A percentile compares a stretch with the other conserved stretches of the same genome.
phyloP scores from a whole-genome alignment of 192 early-diverging fungal species.

The Thamnidium elegans region DNA sequence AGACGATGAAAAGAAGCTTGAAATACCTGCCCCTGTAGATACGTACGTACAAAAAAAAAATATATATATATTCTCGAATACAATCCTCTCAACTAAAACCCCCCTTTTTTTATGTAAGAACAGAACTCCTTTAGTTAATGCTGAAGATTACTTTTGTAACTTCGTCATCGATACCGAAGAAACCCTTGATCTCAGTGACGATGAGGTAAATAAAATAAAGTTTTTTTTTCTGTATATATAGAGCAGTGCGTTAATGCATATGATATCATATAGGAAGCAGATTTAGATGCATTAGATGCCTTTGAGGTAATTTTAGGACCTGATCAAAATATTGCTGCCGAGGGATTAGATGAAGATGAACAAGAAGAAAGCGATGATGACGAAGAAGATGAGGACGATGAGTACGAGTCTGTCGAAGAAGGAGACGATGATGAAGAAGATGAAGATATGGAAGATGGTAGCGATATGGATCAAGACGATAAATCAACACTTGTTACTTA shows the following conservation, averaged over 20 bases:
- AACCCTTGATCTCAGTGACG: conserved; percentile 29
- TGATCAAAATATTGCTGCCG: conserved; percentile 24
- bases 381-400: conserved; percentile 27
- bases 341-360: conserved; percentile 20
- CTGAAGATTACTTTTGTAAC: conserved; percentile 22
- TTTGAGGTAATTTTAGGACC: conserved; percentile 26
- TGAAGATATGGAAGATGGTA: conserved; percentile 29
- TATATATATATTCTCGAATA: no score
- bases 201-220: conserved; percentile 29
- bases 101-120: no score
- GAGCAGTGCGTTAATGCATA: neutral
- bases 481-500: conserved; percentile 55
- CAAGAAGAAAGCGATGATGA: conserved; percentile 11
- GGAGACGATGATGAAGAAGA: conserved; percentile 32
- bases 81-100: no score
- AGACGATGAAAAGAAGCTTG: no score
- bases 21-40: no score
- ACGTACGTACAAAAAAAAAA: no score
- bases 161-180: conserved; percentile 24
- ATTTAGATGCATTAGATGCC: conserved; percentile 21
- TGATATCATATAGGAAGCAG: conserved; percentile 10
- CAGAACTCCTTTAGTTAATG: conserved; percentile 5
- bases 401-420: conserved; percentile 28
- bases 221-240: neutral
- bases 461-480: conserved; percentile 30